Evolutionary conservation across 1,284 basidiomycete species (phyloP).

Genomic region (Melampsora americana): DNA sequence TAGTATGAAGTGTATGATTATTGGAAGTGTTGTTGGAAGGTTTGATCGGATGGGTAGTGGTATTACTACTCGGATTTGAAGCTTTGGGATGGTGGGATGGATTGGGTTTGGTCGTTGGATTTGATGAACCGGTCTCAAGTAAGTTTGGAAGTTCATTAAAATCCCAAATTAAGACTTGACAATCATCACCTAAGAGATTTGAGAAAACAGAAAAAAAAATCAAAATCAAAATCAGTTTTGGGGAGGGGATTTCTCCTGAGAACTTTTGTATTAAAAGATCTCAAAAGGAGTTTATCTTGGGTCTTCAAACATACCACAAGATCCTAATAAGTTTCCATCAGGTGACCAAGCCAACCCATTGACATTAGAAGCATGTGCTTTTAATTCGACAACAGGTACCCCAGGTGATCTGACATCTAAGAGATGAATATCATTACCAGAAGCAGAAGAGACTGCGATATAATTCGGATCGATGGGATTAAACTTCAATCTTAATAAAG

Average conservation of each 20-base stretch:
- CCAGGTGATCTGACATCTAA: slow-evolving; percentile 92
- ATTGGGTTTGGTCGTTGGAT: slow-evolving; percentile 42
- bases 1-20: slow-evolving; percentile 48
- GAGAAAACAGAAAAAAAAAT: too few relatives aligned
- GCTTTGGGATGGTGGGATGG: slow-evolving; percentile 63
- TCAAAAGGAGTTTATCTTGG: too few relatives aligned
- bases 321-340: slow-evolving; percentile 75
- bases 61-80: slow-evolving; percentile 64
- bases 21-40: slow-evolving; percentile 40
- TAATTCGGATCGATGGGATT: slow-evolving; percentile 82
- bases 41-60: slow-evolving; percentile 68
- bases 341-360: slow-evolving; percentile 78
- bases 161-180: slow-evolving; percentile 85
- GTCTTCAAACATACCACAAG: slow-evolving; percentile 71
- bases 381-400: slow-evolving; percentile 82
- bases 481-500: slow-evolving; percentile 77
- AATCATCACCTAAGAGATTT: slow-evolving; percentile 71
- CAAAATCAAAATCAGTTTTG: slow-evolving; percentile 45
- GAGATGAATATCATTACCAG: slow-evolving; percentile 78
- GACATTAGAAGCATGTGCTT: slow-evolving; percentile 70
- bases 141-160: slow-evolving; percentile 55
- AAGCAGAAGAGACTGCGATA: slow-evolving; percentile 89
- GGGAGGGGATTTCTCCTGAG: too few relatives aligned
- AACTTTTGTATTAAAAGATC: too few relatives aligned
- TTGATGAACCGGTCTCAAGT: slow-evolving; percentile 4